Percentiles rank a stretch among this genome's conserved stretches.
These are phyloP conservation scores for Leishmania gerbilli DNA, from an alignment of 208 protist genomes.

Conservation along the genomic window DNA sequence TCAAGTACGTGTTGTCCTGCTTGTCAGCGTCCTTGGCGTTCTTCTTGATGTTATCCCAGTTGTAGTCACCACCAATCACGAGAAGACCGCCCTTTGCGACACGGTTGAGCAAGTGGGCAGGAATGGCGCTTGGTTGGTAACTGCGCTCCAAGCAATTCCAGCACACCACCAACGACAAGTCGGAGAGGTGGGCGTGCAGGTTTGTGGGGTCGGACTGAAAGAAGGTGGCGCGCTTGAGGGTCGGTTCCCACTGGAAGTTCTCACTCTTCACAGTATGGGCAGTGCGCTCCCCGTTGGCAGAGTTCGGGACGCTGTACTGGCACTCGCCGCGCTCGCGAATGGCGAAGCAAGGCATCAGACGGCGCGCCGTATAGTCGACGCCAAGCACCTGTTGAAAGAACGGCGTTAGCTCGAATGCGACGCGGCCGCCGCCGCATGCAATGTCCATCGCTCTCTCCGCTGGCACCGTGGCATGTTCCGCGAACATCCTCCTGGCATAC, in stretches of 20 bases:
- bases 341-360: slow-evolving; percentile 84
- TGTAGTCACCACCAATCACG: slow-evolving; percentile 72
- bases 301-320: slow-evolving; percentile 59
- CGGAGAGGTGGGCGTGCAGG: slow-evolving; percentile 79
- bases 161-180: slow-evolving; percentile 83
- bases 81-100: slow-evolving; percentile 69
- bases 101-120: slow-evolving; percentile 69
- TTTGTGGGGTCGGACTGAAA: slow-evolving; percentile 90
- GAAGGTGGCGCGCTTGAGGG: slow-evolving; percentile 75
- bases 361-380: slow-evolving; percentile 82
- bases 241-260: slow-evolving; percentile 56
- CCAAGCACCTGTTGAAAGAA: slow-evolving; percentile 81
- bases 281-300: slow-evolving; percentile 32
- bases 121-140: slow-evolving; percentile 72
- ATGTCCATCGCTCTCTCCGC: slow-evolving; percentile 76
- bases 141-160: slow-evolving; percentile 90
- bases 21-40: slow-evolving; percentile 19
- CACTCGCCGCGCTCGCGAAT: slow-evolving; percentile 81
- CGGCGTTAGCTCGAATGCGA: slow-evolving; percentile 82
- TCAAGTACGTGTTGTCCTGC: slow-evolving; percentile 54
- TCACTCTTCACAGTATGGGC: slow-evolving; percentile 38
- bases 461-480: slow-evolving; percentile 46
- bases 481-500: slow-evolving; percentile 51
- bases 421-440: slow-evolving; percentile 81
- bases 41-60: slow-evolving; percentile 57